Base-by-base conservation (phyloP, 192 early-diverging fungal species). In the Funneliformis geosporum region DNA sequence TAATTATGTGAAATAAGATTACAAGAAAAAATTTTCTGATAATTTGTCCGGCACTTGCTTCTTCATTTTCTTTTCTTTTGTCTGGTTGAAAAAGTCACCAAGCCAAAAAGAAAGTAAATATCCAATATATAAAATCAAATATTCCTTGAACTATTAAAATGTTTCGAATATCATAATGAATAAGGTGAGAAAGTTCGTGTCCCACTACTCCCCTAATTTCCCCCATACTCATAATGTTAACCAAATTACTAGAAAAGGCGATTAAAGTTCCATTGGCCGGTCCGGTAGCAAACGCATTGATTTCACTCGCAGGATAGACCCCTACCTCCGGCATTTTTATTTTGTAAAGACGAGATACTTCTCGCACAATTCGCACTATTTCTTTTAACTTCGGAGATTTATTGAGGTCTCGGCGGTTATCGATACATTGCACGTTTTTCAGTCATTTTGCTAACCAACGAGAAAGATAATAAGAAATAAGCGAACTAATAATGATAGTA, bases 271-370 rank as follows among this genome's bases (percentile, higher is more conserved):
- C 28, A 28, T 27, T 27, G 4, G 65, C 65, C 65, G 65, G 65
- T 28, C 65, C 65, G 6, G 65, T 67, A 67, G 65, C 65, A 67
- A 67, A 67, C 8, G 65, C 65, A 39, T 67, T 67, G 28, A 67
- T 12, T 27, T 67, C 65, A 3, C 12, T 2, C 3, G 65, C 8
- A 28, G 25, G 10, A 28, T 67, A 67, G 28, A 67, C 65, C 5
- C 65, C 65, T 27, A 67, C 65, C 28, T 67, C 65, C 4, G 65
- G 38, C 65, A 67, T 67, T 67, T 67, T 67, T 27, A 67, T 67
- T 6, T 67, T 67, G 28, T 27, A 67, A 2, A 27, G 12, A 4
- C 38, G 65, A 12, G 65, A 67, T 28, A 67, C 12, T 14, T n/a
- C 27, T 12, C 65, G 65, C 2, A 27, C 25, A 27, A 67, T 27